phyloP scores from a whole-genome alignment of 176 grass and related monocot species.

The Bonia amplexicaulis region DNA sequence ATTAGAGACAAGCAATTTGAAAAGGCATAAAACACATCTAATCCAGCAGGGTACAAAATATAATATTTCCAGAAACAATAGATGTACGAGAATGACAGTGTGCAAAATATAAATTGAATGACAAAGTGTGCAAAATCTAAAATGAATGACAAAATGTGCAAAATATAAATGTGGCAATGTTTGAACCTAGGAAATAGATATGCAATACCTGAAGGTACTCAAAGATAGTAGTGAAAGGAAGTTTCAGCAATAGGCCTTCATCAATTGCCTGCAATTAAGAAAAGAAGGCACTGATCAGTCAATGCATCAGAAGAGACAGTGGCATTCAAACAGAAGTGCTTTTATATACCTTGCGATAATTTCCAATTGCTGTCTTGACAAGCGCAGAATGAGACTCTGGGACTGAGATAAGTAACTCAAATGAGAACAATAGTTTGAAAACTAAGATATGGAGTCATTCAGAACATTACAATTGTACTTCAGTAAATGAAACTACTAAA shows the following conservation, averaged over 20 bases:
- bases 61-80: background rate
- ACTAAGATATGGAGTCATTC: background rate
- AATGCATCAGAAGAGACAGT: background rate
- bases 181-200: background rate
- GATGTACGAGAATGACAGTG: background rate
- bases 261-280: slow-evolving; percentile 55
- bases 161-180: background rate
- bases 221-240: slow-evolving; percentile 92
- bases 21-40: background rate
- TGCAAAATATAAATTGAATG: background rate
- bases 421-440: slow-evolving; percentile 13
- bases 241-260: slow-evolving; percentile 74
- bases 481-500: background rate
- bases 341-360: slow-evolving; percentile 55
- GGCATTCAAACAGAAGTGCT: background rate
- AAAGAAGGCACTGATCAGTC: background rate
- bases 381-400: slow-evolving; percentile 48
- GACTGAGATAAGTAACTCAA: slow-evolving; percentile 42
- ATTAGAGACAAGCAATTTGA: background rate
- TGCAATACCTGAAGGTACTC: slow-evolving; percentile 89
- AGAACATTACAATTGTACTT: background rate
- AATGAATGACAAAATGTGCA: background rate
- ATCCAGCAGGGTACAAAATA: background rate
- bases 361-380: slow-evolving; percentile 65
- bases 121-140: background rate